phyloP scores from a whole-genome alignment of 176 grass and related monocot species.

The Aegilops bicornis region DNA sequence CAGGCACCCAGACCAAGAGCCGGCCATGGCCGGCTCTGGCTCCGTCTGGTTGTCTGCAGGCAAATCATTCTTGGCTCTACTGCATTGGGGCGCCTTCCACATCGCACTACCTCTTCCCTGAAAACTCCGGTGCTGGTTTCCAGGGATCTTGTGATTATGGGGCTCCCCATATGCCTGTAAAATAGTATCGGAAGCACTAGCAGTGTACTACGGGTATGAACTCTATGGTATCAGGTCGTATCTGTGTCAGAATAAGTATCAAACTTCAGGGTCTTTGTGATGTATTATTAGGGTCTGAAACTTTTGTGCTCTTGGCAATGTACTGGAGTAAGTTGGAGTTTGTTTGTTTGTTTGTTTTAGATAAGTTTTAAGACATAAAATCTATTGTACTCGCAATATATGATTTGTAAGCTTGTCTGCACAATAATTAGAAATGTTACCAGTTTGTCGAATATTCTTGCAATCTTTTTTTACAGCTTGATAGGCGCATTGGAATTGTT shows the following conservation, averaged over 20 bases:
- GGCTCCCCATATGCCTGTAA: slow-evolving; percentile 33
- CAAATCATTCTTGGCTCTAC: slow-evolving; percentile 99
- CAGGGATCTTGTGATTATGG: slow-evolving; percentile 42
- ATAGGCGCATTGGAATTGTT: background rate
- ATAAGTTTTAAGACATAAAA: background rate
- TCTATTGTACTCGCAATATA: background rate
- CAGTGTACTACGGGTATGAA: background rate
- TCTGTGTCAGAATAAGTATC: slow-evolving; percentile 25
- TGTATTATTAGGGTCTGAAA: slow-evolving; percentile 3
- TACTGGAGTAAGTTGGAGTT: background rate
- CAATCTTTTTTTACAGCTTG: background rate
- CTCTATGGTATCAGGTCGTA: background rate
- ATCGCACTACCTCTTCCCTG: slow-evolving; percentile 36
- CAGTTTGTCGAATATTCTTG: background rate
- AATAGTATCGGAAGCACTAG: slow-evolving; percentile 32
- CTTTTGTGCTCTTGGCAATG: background rate
- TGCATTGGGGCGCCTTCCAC: slow-evolving; percentile 37
- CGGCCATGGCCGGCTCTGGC: slow-evolving; percentile 30
- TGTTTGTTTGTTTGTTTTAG: background rate
- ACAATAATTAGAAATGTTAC: too few species aligned
- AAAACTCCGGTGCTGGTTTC: slow-evolving; percentile 29
- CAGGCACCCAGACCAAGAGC: slow-evolving; percentile 32
- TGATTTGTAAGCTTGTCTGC: background rate
- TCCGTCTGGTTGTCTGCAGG: slow-evolving; percentile 58
- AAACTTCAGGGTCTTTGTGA: slow-evolving; percentile 18